Evolutionary conservation across 2,329 filamentous ascomycete genomes (phyloP).

Genomic region (Plectosphaerella plurivora): DNA sequence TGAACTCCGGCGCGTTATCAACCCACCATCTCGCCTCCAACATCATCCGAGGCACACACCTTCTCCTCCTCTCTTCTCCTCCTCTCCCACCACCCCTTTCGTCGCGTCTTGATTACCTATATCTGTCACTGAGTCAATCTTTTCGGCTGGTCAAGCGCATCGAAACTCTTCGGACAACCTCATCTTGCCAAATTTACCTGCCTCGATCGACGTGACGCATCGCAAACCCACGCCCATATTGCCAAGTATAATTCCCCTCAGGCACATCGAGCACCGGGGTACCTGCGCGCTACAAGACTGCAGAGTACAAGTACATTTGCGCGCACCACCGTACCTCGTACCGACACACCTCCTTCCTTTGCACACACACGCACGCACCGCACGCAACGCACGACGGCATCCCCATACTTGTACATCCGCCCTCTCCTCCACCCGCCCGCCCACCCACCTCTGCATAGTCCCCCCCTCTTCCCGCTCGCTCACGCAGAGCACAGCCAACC

Average conservation of each 20-base stretch:
- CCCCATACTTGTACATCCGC: background rate
- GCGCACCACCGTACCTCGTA: background rate
- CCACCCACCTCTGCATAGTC: background rate
- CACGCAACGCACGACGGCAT: background rate
- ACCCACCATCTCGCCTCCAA: no score
- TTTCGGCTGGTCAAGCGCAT: background rate
- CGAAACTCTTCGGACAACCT: no score
- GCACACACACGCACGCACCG: background rate
- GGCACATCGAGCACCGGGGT: background rate
- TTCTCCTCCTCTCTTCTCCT: no score
- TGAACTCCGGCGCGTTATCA: no score
- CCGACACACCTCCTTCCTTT: no score
- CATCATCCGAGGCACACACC: no score
- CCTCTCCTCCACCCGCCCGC: background rate
- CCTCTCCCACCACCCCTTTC: no score
- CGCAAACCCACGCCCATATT: background rate
- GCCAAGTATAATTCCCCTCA: background rate
- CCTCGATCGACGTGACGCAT: background rate
- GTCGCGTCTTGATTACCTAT: no score
- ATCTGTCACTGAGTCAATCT: background rate
- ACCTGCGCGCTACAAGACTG: background rate
- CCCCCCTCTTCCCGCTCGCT: background rate
- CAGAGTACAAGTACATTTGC: background rate
- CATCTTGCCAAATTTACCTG: background rate
- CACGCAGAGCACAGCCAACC: background rate